Evolutionary conservation across 1,284 basidiomycete genomes (phyloP), one percentile per base, ranked within the genome.

Genomic region (Meira nashicola): DNA sequence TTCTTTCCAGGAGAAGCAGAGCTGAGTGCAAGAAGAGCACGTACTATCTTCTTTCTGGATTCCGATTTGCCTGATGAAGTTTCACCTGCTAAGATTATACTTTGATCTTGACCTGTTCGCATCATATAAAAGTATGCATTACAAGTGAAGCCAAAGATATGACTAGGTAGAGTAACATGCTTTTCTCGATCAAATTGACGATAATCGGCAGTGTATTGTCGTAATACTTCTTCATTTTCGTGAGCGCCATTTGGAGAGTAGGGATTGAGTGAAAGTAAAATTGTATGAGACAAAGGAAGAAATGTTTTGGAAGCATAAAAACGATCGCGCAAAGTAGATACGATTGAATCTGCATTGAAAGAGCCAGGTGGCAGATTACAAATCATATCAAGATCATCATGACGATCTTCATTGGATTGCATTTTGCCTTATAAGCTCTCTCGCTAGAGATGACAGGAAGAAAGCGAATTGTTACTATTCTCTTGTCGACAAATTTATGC

Each of bases 71-170:
- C 94, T 55, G 90, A 91, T 14, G 88, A 88, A 0, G 91, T 90
- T 78, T 95, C 91, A 41, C 92, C 92, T 66, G 64, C 60, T 56
- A 77, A 68, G 51, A 77, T 61, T 37, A 98, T 84, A 60, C 87
- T 86, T 81, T 97, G 92, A 80, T 98, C 94, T 81, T 95, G 90
- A 0, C 86, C 85, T 0, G 93, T 97, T 67, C 94, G 83, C 54
- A 86, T 84, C 92, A 97, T 96, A 80, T 97, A 92, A 79, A 92
- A 96, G 81, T 95, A 97, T 11, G 90, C 88, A 80, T 89, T 88
- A 76, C 92, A 88, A 7, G 90, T 89, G 40, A 90, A 83, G 65
- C 90, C 87, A 79, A 94, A 97, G 57, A 97, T 86, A 75, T 92
- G 90, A 1, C 89, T 89, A 0, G 86, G 84, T 0, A 87, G 81